Evolutionary conservation across 2,329 filamentous ascomycete genomes (phyloP).

Genomic region (Arthrobotrys entomopaga): DNA sequence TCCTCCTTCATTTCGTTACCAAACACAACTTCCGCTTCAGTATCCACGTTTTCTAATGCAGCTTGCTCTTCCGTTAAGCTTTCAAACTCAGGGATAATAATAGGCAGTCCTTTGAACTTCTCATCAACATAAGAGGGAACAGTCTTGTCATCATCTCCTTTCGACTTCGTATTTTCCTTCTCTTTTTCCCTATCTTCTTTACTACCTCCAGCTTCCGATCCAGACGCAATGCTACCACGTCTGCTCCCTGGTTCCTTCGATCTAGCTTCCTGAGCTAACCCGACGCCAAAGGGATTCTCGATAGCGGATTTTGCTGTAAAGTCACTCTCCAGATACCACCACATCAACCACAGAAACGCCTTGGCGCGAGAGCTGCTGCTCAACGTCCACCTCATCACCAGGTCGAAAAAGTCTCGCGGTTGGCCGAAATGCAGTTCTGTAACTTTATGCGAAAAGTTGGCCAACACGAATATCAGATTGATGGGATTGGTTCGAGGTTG

Average conservation of each 20-base stretch:
- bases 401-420: constrained; percentile 89
- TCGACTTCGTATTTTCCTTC: constrained; percentile 46
- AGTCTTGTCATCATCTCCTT: constrained; percentile 59
- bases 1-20: constrained; percentile 78
- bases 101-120: constrained; percentile 61
- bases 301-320: constrained; percentile 88
- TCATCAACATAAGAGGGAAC: constrained; percentile 61
- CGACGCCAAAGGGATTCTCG: constrained; percentile 84
- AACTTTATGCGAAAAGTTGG: constrained; percentile 86
- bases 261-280: constrained; percentile 59
- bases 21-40: constrained; percentile 74
- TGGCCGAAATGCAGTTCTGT: constrained; percentile 91
- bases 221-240: constrained; percentile 71
- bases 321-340: constrained; percentile 98
- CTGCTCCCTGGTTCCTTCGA: constrained; percentile 21
- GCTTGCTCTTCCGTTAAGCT: constrained; percentile 74
- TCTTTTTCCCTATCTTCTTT: constrained; percentile 67
- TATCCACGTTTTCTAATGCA: constrained; percentile 77
- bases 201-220: constrained; percentile 72
- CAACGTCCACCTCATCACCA: constrained; percentile 88
- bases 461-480: constrained; percentile 94
- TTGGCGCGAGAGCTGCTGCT: constrained; percentile 83
- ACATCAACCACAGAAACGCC: constrained; percentile 97
- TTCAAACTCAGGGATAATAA: constrained; percentile 73
- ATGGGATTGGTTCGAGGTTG: constrained; percentile 96